Base-by-base conservation (phyloP, 192 early-diverging fungal genomes). In the Backusella morwellensis region DNA sequence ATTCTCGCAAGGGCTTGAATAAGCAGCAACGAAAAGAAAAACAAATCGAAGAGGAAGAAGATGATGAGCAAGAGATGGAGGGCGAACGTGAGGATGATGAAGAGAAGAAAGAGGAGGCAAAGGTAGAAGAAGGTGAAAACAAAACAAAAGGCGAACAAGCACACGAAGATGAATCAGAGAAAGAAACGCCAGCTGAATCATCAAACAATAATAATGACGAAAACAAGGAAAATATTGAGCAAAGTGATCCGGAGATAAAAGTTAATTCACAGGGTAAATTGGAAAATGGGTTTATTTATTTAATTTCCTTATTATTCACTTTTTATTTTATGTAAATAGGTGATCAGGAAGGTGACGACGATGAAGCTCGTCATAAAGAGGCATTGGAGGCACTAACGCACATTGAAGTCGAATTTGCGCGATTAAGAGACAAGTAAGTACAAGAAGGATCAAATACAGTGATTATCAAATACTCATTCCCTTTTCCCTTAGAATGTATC, bases 331-430 rank as follows among this genome's bases (percentile, higher is more conserved):
- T 1, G 44, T 75, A 36, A 44, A 38, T 14, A 68, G 72, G 69
- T 42, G 66, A 74, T 4, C 56, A 82, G 75, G 88, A 86, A 72
- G 42, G 38, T 40, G 38, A 68, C 23, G 84, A 89, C 41, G 82
- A 80, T 74, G 83, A 88, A 73, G 76, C 77, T 36, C 56, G 75
- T 23, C 88, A 86, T 73, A 84, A 84, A 72, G 86, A 86, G 56
- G 88, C 88, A 8, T 68, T 88, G 54, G 77, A 86, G 3, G 85
- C 87, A 4, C 77, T 89, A 59, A 87, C 85, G 4, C 82, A 82
- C 74, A 89, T 89, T 50, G 88, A 89, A 75, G 70, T 88, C 8
- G 88, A 88, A 67, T 89, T 89, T 80, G 88, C 88, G 21, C 78
- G 81, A 54, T 77, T 88, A 63, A 72, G 88, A 29, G 88, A 89